phyloP scores from a whole-genome alignment of 2,329 filamentous ascomycete genomes.

The Scytalidium sp. region DNA sequence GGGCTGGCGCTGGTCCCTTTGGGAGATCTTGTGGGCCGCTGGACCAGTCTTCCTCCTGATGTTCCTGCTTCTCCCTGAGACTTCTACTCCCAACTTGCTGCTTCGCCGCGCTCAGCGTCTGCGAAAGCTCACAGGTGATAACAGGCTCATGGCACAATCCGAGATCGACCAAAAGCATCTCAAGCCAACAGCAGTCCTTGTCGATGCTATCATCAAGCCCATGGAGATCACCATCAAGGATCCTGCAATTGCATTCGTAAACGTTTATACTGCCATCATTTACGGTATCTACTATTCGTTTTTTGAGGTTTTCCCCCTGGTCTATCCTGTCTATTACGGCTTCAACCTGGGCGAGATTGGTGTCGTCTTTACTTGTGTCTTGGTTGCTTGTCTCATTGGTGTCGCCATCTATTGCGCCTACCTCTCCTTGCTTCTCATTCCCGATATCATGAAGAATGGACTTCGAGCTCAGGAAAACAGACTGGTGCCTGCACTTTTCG shows the following conservation, averaged over 20 bases:
- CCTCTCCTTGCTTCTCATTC: slow-evolving; percentile 49
- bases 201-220: slow-evolving; percentile 59
- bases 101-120: slow-evolving; percentile 59
- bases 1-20: slow-evolving; percentile 62
- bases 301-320: slow-evolving; percentile 66
- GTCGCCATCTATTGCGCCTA: slow-evolving; percentile 47
- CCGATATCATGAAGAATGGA: slow-evolving; percentile 45
- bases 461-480: slow-evolving; percentile 51
- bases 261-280: slow-evolving; percentile 58
- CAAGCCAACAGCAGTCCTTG: slow-evolving; percentile 41
- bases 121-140: slow-evolving; percentile 56
- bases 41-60: slow-evolving; percentile 57
- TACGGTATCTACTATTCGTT: slow-evolving; percentile 62
- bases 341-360: slow-evolving; percentile 58
- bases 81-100: slow-evolving; percentile 55
- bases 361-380: slow-evolving; percentile 58
- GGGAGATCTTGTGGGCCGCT: slow-evolving; percentile 61
- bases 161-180: slow-evolving; percentile 62
- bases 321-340: slow-evolving; percentile 56
- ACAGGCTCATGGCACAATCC: slow-evolving; percentile 54
- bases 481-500: slow-evolving; percentile 52
- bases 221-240: slow-evolving; percentile 58
- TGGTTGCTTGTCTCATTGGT: slow-evolving; percentile 54
- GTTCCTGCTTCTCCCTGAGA: slow-evolving; percentile 64
- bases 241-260: slow-evolving; percentile 59